A percentile compares a stretch with the other conserved stretches of the same genome.
phyloP scores from a whole-genome alignment of 768 basidiomycete genomes.

The Podaxis rugospora region DNA sequence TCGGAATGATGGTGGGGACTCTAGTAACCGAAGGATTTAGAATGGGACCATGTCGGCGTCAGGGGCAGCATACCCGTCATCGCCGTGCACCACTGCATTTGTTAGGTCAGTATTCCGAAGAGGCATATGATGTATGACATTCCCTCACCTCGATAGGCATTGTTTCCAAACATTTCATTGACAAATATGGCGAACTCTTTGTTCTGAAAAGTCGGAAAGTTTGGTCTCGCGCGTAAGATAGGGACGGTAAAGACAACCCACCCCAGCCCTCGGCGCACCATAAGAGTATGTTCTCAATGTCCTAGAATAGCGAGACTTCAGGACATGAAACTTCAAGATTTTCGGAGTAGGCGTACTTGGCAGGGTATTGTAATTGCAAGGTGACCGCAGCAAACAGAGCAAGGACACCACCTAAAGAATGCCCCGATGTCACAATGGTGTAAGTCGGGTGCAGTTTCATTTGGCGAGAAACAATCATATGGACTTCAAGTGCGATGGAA shows the following conservation, averaged over 20 bases:
- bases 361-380: conserved; percentile 37
- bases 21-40: conserved; percentile 20
- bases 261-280: conserved; percentile 46
- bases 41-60: neutral
- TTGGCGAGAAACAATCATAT: conserved; percentile 31
- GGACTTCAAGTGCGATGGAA: conserved; percentile 37
- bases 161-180: conserved; percentile 33
- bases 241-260: conserved; percentile 18
- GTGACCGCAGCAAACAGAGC: conserved; percentile 44
- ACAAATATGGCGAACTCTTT: conserved; percentile 40
- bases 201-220: conserved; percentile 27
- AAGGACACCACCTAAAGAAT: conserved; percentile 52
- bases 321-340: neutral
- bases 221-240: neutral
- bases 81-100: conserved; percentile 42
- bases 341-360: conserved; percentile 20
- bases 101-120: neutral
- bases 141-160: conserved; percentile 38
- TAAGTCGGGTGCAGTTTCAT: conserved; percentile 31
- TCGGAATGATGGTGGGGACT: conserved; percentile 49
- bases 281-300: conserved; percentile 43
- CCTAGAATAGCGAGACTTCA: conserved; percentile 15
- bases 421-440: conserved; percentile 43
- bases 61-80: conserved; percentile 35
- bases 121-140: neutral